Base-by-base conservation (phyloP, 1,284 basidiomycete species). In the Cryptococcus floricola region DNA sequence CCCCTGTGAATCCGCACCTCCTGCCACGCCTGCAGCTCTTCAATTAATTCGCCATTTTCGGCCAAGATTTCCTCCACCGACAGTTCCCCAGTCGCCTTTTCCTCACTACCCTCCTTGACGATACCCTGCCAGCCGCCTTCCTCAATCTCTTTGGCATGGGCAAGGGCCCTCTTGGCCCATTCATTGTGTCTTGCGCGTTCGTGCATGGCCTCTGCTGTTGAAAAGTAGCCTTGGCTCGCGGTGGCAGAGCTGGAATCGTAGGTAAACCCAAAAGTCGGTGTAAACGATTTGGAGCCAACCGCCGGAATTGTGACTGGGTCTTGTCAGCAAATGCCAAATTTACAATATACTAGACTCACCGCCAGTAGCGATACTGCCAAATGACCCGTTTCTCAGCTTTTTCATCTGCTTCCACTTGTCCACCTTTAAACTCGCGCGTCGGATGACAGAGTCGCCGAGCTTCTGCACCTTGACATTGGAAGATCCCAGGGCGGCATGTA, bases 1-100 rank as follows among this genome's bases (percentile, higher is more conserved):
- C 66, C 68, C 38, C 62, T 60, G 19, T 62, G 51, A 4, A 70
- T 44, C 14, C 73, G 53, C 27, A 66, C 27, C 1, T 67, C 62
- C 47, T 75, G 72, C 72, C 73, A 74, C 4, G 58, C 61, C 39
- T 68, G 60, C 52, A 75, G 57, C 57, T 75, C 73, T 25, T 61
- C 59, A 28, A 75, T 63, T 42, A 65, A 56, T 8, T 50, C 60
- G 12, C 56, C 57, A 50, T 75, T 75, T 38, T 66, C 60, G 4
- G 56, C 52, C 43, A 75, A 55, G 2, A 65, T 47, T 23, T 63
- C 66, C 16, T 69, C 67, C 16, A 61, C 61, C 13, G 53, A 23
- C 27, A n/a, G n/a, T 42, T 42, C 5, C 31, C 19, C 41, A 42
- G 41, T 42, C 41, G 14, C n/a, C 34, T 52, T 50, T 49, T 67